phyloP scores from a whole-genome alignment of 2,329 filamentous ascomycete species.

The Hansfordia pulvinata region DNA sequence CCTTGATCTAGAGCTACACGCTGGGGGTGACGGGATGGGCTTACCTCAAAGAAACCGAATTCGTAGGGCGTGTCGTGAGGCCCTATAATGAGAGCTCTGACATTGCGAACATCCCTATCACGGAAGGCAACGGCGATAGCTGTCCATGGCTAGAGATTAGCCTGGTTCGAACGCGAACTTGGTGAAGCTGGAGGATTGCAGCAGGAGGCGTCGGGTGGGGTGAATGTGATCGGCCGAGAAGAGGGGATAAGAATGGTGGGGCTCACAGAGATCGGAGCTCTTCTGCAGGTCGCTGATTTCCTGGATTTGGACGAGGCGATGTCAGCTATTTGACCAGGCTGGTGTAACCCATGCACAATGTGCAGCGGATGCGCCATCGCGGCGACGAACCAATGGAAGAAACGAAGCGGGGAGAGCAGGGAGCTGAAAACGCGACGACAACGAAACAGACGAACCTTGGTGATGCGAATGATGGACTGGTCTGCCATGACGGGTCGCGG shows the following conservation, averaged over 20 bases:
- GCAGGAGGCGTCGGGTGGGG: not conserved
- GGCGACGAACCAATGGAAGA: slow-evolving; percentile 6
- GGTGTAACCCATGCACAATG: too few species aligned
- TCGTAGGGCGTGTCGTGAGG: slow-evolving; percentile 93
- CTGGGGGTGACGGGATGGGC: too few species aligned
- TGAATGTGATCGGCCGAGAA: not conserved
- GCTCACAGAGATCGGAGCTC: slow-evolving; percentile 68
- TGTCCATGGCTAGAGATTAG: slow-evolving; percentile 18
- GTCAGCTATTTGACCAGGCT: slow-evolving; percentile 23
- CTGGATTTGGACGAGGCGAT: slow-evolving; percentile 25
- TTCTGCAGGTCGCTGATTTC: slow-evolving; percentile 80
- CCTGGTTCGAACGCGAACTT: slow-evolving; percentile 8
- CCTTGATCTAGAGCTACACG: too few species aligned
- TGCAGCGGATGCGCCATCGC: too few species aligned
- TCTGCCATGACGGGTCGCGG: slow-evolving; percentile 49
- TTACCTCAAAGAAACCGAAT: slow-evolving; percentile 91
- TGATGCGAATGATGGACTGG: slow-evolving; percentile 79
- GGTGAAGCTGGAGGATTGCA: not conserved
- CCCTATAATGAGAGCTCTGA: slow-evolving; percentile 79
- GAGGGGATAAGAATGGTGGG: slow-evolving; percentile 2
- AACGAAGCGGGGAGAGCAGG: too few species aligned
- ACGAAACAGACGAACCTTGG: slow-evolving; percentile 62
- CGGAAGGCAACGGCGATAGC: slow-evolving; percentile 78
- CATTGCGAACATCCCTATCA: slow-evolving; percentile 78
- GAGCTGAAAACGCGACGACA: too few species aligned